phyloP scores from a whole-genome alignment of 2,329 filamentous ascomycete genomes.

The Neonectria neomacrospora region DNA sequence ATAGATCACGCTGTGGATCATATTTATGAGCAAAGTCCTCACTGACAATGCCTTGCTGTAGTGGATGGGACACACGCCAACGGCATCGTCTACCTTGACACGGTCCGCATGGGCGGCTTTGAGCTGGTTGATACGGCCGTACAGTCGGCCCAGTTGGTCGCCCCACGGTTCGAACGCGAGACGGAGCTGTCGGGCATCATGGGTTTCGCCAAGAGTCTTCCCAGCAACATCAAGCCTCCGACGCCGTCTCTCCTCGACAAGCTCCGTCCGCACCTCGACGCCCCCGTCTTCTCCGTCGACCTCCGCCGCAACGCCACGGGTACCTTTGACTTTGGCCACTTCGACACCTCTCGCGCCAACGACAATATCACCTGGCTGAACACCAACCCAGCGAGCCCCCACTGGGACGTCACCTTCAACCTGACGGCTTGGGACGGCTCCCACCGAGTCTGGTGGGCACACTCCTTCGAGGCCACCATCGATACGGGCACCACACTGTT shows the following conservation, averaged over 20 bases:
- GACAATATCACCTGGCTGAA: conserved; percentile 58
- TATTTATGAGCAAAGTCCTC: background rate
- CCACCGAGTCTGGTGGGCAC: conserved; percentile 62
- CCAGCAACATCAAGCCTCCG: conserved; percentile 56
- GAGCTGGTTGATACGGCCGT: conserved; percentile 58
- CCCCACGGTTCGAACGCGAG: conserved; percentile 56
- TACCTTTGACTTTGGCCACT: conserved; percentile 62
- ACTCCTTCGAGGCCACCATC: conserved; percentile 64
- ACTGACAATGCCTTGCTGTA: conserved; percentile 30
- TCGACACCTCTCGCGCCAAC: conserved; percentile 54
- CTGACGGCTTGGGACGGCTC: conserved; percentile 56
- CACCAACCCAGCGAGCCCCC: conserved; percentile 46
- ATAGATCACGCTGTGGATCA: background rate
- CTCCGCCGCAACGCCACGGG: conserved; percentile 60
- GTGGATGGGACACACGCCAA: conserved; percentile 57
- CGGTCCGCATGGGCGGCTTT: conserved; percentile 58
- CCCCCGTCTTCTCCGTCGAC: conserved; percentile 61
- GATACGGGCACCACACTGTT: conserved; percentile 78
- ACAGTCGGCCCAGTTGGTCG: conserved; percentile 59
- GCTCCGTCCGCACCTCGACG: conserved; percentile 54
- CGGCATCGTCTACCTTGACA: conserved; percentile 64
- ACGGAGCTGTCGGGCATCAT: conserved; percentile 61
- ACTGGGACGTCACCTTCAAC: conserved; percentile 62
- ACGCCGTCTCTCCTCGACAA: conserved; percentile 59
- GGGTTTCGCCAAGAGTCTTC: conserved; percentile 60